Percentiles rank a stretch among this genome's conserved stretches.
Evolutionary conservation across 495 filamentous ascomycete species (phyloP).

Genomic region (Xylaria castorea): DNA sequence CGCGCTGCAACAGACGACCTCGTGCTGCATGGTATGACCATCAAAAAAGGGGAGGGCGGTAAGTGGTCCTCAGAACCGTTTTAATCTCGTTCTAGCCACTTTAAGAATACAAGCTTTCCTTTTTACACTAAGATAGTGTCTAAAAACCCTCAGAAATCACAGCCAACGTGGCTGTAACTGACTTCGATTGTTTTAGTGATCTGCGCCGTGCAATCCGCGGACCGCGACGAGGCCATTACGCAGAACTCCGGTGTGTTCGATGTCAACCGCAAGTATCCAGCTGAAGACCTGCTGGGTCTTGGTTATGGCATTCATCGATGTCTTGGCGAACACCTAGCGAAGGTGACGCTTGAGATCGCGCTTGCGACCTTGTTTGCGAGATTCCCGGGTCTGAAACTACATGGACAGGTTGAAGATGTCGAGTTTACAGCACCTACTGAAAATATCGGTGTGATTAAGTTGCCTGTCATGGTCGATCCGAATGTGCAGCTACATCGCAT

Average conservation of each 20-base stretch:
- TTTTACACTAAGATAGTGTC: too few relatives aligned
- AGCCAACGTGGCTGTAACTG: too few relatives aligned
- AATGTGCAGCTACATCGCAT: constrained; percentile 20
- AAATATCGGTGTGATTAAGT: constrained; percentile 49
- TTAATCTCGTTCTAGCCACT: neutral
- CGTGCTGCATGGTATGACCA: constrained; percentile 47
- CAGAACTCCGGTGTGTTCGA: constrained; percentile 49
- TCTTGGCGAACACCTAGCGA: constrained; percentile 51
- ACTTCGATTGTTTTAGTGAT: constrained; percentile 38
- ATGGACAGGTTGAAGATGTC: constrained; percentile 43
- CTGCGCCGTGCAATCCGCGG: constrained; percentile 53
- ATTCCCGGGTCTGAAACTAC: constrained; percentile 50
- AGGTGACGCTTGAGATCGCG: constrained; percentile 36
- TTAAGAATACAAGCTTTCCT: too few relatives aligned
- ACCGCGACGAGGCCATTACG: constrained; percentile 55
- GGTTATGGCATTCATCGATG: constrained; percentile 54
- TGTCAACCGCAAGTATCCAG: constrained; percentile 47
- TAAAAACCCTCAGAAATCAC: too few relatives aligned
- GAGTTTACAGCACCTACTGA: constrained; percentile 44
- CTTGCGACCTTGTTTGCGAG: constrained; percentile 49
- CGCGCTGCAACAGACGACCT: constrained; percentile 53
- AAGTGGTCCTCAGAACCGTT: neutral
- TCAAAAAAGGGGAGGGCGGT: constrained; percentile 48
- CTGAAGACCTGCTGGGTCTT: constrained; percentile 49
- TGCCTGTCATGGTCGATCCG: constrained; percentile 36